These are phyloP conservation scores for Zygoascus sp. DNA, from an alignment of 1,139 yeast genomes.

Conservation along the genomic window DNA sequence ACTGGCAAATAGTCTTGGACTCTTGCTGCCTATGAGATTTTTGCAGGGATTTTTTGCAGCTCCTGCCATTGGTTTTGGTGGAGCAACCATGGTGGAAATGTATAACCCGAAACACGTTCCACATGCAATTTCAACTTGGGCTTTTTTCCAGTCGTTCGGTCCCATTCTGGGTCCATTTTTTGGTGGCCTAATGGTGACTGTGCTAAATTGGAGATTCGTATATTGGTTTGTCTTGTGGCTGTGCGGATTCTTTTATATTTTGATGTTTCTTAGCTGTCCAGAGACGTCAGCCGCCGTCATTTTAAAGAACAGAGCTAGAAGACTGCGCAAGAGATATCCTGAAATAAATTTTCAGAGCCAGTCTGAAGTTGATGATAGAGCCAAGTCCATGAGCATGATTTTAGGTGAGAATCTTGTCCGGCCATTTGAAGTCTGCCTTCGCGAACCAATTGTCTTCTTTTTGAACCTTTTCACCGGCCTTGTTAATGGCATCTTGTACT, in stretches of 20 bases:
- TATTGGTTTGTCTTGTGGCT: conserved; percentile 45
- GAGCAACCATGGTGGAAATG: conserved; percentile 73
- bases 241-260: conserved; percentile 37
- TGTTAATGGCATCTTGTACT: conserved; percentile 75
- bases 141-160: conserved; percentile 52
- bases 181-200: conserved; percentile 51
- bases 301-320: conserved; percentile 43
- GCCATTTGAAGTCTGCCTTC: conserved; percentile 62
- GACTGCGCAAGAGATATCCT: conserved; percentile 53
- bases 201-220: conserved; percentile 39
- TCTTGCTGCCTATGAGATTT: conserved; percentile 59
- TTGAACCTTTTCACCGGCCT: conserved; percentile 75
- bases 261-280: conserved; percentile 42
- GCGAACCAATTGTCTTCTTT: conserved; percentile 69
- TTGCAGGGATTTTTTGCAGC: conserved; percentile 76
- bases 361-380: conserved; percentile 78
- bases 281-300: conserved; percentile 49
- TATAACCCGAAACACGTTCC: conserved; percentile 20
- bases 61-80: conserved; percentile 83
- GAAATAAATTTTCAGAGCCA: conserved; percentile 71
- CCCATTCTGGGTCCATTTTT: conserved; percentile 63
- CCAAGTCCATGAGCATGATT: conserved; percentile 28
- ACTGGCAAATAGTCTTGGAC: conserved; percentile 46
- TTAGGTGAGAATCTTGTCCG: conserved; percentile 50
- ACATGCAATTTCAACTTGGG: conserved; percentile 44